Conservation (phyloP, 352 stramenopile species). For the Phytopythium helicoides region DNA sequence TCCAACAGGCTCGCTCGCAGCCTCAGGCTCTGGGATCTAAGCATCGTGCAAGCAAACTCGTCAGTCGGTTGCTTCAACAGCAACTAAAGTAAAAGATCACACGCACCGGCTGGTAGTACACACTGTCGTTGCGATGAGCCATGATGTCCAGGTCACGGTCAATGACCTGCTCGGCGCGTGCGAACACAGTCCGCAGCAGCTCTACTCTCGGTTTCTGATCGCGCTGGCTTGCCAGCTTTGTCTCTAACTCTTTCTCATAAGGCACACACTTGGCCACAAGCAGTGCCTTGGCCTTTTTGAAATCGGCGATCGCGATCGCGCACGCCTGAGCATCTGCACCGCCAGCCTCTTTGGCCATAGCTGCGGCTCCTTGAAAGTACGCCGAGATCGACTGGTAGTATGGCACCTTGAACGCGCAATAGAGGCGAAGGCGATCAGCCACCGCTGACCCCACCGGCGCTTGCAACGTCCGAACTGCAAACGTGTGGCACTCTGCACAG, state of each 20-base stretch:
- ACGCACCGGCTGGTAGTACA: conserved; percentile 65
- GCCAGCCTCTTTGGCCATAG: conserved; percentile 39
- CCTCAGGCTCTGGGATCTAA: conserved; percentile 48
- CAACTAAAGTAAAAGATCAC: not conserved
- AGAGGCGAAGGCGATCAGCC: conserved; percentile 39
- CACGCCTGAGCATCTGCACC: conserved; percentile 34
- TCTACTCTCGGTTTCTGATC: conserved; percentile 33
- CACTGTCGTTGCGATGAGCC: conserved; percentile 61
- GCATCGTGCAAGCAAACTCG: conserved; percentile 9
- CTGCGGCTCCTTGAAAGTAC: conserved; percentile 64
- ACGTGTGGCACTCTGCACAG: conserved; percentile 29
- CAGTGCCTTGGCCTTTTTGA: conserved; percentile 45
- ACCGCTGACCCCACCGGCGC: conserved; percentile 33
- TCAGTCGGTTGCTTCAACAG: not conserved
- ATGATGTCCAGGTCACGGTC: conserved; percentile 68
- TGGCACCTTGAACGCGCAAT: conserved; percentile 51
- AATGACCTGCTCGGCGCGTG: conserved; percentile 63
- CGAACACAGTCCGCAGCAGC: conserved; percentile 38
- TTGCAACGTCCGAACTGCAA: conserved; percentile 27
- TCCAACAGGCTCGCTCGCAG: conserved; percentile 34
- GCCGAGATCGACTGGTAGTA: conserved; percentile 58
- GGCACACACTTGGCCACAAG: conserved; percentile 24
- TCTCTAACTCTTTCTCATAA: conserved; percentile 38
- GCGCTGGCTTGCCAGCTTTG: conserved; percentile 25
- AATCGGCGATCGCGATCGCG: conserved; percentile 54